Conservation (phyloP, 1,139 yeast species). For the Scheffersomyces cryptocercus region DNA sequence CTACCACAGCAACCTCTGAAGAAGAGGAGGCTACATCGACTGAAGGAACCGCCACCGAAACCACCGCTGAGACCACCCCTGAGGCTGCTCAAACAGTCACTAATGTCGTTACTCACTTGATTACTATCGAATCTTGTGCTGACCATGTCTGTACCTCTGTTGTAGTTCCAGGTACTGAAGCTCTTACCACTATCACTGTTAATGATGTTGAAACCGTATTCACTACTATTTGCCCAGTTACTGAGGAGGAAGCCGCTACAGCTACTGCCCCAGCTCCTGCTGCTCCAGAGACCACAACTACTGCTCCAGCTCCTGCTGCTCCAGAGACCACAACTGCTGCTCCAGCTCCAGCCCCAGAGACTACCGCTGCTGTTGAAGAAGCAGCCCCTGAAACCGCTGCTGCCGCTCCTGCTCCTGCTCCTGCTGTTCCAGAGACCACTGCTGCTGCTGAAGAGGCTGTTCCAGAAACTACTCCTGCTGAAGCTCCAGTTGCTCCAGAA, state of each 20-base stretch:
- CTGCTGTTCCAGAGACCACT: slow-evolving; percentile 17
- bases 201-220: slow-evolving; percentile 7
- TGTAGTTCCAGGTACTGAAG: slow-evolving; percentile 8
- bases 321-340: slow-evolving; percentile 7
- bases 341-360: slow-evolving; percentile 2
- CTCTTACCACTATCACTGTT: slow-evolving; percentile 5
- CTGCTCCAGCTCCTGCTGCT: slow-evolving; percentile 7
- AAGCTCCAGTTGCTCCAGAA: slow-evolving; percentile 10
- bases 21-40: too few relatives aligned
- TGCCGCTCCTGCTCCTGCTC: slow-evolving; percentile 7
- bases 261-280: slow-evolving; percentile 8
- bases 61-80: too few relatives aligned
- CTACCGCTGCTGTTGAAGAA: slow-evolving; percentile 6
- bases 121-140: slow-evolving; percentile 33
- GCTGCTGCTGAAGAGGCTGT: slow-evolving; percentile 12
- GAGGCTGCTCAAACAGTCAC: slow-evolving; percentile 1
- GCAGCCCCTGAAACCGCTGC: slow-evolving; percentile 1
- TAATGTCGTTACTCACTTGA: slow-evolving; percentile 7
- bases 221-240: slow-evolving; percentile 19
- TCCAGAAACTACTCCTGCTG: slow-evolving; percentile 8
- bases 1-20: slow-evolving; percentile 1
- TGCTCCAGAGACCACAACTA: slow-evolving; percentile 8
- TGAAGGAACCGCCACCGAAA: too few relatives aligned
- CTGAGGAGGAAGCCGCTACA: slow-evolving; percentile 4
- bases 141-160: slow-evolving; percentile 27